These are phyloP conservation scores for Mycena floridula DNA, from an alignment of 768 basidiomycete species.

Conservation along the genomic window DNA sequence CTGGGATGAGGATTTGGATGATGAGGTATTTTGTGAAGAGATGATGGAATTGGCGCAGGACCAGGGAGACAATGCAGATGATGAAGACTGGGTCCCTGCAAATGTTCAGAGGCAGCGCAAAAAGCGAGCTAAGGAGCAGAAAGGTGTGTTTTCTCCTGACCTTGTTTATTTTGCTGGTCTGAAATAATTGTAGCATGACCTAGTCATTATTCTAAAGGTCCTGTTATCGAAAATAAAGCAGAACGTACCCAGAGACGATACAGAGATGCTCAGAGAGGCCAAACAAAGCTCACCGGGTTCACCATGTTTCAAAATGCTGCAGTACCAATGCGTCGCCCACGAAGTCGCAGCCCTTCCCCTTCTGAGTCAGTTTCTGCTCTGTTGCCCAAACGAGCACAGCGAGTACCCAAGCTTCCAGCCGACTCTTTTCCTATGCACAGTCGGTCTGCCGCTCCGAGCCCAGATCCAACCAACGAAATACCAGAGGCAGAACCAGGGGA, in stretches of 20 bases:
- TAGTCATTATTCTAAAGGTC: background rate
- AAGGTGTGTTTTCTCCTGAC: background rate
- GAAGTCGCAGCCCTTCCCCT: background rate
- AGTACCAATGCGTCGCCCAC: background rate
- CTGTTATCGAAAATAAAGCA: background rate
- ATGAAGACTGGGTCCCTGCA: conserved; percentile 1
- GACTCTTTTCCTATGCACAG: background rate
- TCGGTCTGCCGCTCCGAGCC: background rate
- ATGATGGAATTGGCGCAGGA: background rate
- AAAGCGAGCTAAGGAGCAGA: background rate
- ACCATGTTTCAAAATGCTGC: too few relatives aligned
- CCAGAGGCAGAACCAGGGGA: too few relatives aligned
- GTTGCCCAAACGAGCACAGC: background rate
- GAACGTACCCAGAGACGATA: background rate
- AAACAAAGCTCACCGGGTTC: conserved; percentile 1
- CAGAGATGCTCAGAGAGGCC: background rate
- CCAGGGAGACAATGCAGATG: background rate
- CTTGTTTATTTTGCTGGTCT: background rate
- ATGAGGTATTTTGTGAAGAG: background rate
- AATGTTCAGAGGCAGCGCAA: background rate
- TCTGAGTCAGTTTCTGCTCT: background rate
- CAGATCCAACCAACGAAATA: conserved; percentile 1
- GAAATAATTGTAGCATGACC: background rate
- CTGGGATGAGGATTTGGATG: conserved; percentile 5
- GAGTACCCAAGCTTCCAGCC: background rate